Conservation (phyloP, 2,329 filamentous ascomycete genomes). For the Fusarium torreyae region DNA sequence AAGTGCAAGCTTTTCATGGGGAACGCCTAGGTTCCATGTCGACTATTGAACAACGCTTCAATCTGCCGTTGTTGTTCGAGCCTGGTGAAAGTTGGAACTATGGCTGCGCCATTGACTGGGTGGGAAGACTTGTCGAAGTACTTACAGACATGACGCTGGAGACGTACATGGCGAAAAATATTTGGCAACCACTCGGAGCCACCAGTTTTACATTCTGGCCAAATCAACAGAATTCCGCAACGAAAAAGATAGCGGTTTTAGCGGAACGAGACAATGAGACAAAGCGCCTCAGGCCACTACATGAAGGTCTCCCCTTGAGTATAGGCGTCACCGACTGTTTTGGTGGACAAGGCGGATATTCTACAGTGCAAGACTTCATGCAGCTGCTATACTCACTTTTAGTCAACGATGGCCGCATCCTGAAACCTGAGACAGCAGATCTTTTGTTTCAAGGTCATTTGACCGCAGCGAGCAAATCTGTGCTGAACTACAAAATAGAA, state of each 20-base stretch:
- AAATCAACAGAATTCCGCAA: neutral
- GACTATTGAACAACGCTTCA: neutral
- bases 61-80: neutral
- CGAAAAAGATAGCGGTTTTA: neutral
- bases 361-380: neutral
- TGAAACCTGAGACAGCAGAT: neutral
- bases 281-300: too few relatives aligned
- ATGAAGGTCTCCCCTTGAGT: neutral
- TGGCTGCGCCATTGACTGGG: neutral
- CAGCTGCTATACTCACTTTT: neutral
- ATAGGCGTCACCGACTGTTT: neutral
- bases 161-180: neutral
- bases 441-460: neutral
- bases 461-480: neutral
- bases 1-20: neutral
- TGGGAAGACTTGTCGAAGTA: neutral
- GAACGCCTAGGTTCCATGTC: neutral
- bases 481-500: neutral
- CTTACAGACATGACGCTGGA: neutral
- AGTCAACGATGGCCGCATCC: neutral
- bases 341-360: neutral
- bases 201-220: neutral
- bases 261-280: neutral
- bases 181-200: neutral
- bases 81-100: neutral